Evolutionary conservation across 2,329 filamentous ascomycete genomes (phyloP), one percentile per base, ranked within the genome.

Genomic region (Beauveria rudraprayagi): DNA sequence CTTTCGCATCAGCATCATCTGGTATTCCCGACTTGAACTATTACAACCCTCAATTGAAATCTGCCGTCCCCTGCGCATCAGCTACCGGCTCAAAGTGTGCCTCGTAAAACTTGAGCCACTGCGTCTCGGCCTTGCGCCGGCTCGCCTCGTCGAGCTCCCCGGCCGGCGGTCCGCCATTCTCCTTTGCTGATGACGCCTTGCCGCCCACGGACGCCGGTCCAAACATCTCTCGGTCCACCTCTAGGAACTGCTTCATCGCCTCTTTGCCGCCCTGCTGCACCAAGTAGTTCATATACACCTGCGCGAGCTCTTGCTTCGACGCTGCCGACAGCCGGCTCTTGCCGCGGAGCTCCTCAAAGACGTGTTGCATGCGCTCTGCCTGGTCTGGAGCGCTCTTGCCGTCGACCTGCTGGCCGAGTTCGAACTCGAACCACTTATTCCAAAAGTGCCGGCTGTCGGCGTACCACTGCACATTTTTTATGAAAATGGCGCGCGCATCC

Each of bases 361-460:
- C 88, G 58, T 87, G 82, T 76, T 91, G 91, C 70, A 97, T 85
- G n/a, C 87, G 87, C 65, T 86, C 80, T 57, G 86, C 85, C 61
- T 91, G 85, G 61, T 84, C 77, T 1, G 78, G 67, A 69, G 93
- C 90, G 2, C 82, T 79, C 55, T 86, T 83, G 1, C 80, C 76
- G 63, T 78, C 86, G 1, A 87, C 88, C 11, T 90, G 88, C 72
- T 96, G 92, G 61, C 90, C 86, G 54, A 95, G 79, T 77, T 99
- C 94, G 70, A 99, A 96, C 62, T 88, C 80, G 60, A 97, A 83
- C 80, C 92, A 97, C 69, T 85, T 90, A 67, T 86, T 81, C 93
- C 94, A 99, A 79, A 97, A 97, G 48, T 90, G 80, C 40, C 86
- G 84, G 72, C 92, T 96, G 70, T 94, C 90, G 2, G 87, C 81